Evolutionary conservation across 352 stramenopile species (phyloP), one percentile per base, ranked within the genome.

Genomic region (Phytophthora foliorum): DNA sequence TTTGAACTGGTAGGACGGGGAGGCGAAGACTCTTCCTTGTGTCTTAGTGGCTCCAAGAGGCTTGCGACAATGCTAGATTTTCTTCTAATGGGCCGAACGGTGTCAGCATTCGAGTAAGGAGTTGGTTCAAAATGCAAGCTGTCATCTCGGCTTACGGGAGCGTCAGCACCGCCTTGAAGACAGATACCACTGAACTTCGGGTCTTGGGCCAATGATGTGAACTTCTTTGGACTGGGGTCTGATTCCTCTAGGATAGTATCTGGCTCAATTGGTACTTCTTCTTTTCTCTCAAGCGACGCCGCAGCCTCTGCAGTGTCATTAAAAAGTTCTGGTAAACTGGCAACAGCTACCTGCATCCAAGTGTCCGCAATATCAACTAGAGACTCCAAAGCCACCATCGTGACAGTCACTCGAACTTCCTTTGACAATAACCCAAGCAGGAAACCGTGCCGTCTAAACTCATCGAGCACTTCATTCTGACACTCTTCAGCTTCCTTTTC

Each of bases 161-260:
- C 25, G n/a, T 41, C 64, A 9, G 63, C 67, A 4, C 62, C 68
- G 9, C 60, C 66, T 46, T 78, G 66, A 21, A 78, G 66, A 34
- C 88, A 86, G 27, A 94, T 88, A 0, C 76, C 78, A 17, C 80
- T 81, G 55, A 91, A 94, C 59, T 86, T 90, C 0, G 86, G 86
- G 44, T 92, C 86, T 45, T 94, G 81, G 0, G 84, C 77, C 0
- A 94, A 74, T 8, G 82, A 90, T 6, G 82, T 92, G 11, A 77
- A 75, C 34, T 88, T 92, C 58, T 84, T 88, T 2, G 86, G 82
- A 51, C 82, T 90, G 1, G 59, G 50, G 7, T 74, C 71, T 41
- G 70, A 66, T 34, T 67, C 55, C 24, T 60, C 53, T 11, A 21
- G 10, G 11, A 48, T 19, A 21, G 14, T 38, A 3, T 29, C 24